Evolutionary conservation across 768 basidiomycete species (phyloP), one percentile per base, ranked within the genome.

Genomic region (Candolleomyces aberdarensis): DNA sequence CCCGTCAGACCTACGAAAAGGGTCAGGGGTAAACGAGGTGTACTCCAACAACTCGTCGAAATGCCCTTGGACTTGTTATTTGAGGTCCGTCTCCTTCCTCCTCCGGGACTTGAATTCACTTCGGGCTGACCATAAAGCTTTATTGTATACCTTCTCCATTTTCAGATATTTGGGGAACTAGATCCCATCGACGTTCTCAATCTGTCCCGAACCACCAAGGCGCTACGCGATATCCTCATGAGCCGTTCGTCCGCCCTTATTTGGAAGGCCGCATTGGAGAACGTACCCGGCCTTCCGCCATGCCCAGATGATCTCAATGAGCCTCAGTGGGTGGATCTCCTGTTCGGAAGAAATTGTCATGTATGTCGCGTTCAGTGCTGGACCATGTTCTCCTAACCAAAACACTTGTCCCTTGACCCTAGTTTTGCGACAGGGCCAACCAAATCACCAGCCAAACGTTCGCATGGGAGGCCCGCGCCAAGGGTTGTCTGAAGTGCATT

Each of bases 161-260:
- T 46, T 22, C 51, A 81, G 78, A 75, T 80, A 31, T 74, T 77
- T 47, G 63, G 67, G 40, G 68, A 73, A 40, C 57, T 80, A 10
- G 63, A 70, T 32, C 75, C 77, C 5, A 19, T 69, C 5, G 78
- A 79, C 57, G 64, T 81, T 19, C 66, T 80, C 29, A 67, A 67
- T 32, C 71, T 81, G n/a, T 69, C 78, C 15, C 72, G 76, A 26
- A 75, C 73, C 19, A 70, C 74, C 13, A 76, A 72, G 60, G 40
- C 64, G 10, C 64, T 80, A 32, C 73, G 74, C 3, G 56, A 40
- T 5, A 67, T 68, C 10, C 53, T 73, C 3, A 68, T 72, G 69
- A 58, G 43, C 5, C 59, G 55, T 20, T 56, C 54, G 0, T 20
- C 60, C 10, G 36, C n/a, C 6, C 4, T 39, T 3, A 56, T 61